Evolutionary conservation across 1,284 basidiomycete genomes (phyloP), one percentile per base, ranked within the genome.

Genomic region (Ganoderma resinaceum): DNA sequence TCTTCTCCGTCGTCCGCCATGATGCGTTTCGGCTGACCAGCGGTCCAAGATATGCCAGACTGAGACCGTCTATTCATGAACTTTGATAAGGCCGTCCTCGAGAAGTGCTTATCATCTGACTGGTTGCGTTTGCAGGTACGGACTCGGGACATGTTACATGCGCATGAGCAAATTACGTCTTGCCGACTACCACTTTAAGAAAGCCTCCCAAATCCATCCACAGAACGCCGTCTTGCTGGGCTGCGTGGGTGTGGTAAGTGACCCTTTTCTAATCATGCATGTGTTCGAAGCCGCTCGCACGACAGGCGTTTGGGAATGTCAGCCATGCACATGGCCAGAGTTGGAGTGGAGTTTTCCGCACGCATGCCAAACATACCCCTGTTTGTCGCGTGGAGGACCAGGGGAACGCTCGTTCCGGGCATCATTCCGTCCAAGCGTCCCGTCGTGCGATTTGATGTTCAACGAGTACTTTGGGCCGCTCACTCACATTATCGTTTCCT

Each of bases 171-270:
- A 96, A 83, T 84, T 93, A 72, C 89, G 93, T 64, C 85, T 96
- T 70, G 96, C 96, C 46, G 95, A 98, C 79, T 98, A 96, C 82
- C 96, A 98, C 82, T 98, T 95, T 83, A 88, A 93, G 73, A 92
- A 92, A 78, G 96, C 97, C 3, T 86, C 91, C 42, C 89, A 94
- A 75, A 96, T 98, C 78, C 95, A 98, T 80, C 94, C 95, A 57
- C 88, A 90, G 73, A 98, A 97, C 80, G 94, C 95, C 26, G 95
- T 98, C 26, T 83, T 98, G 71, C 82, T 96, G 67, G 95, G 94
- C 76, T 96, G 94, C 81, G 91, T 97, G 76, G 95, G 94, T 63
- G 92, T 94, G 90, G 95, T 96, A 74, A 82, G 90, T 88, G 37
- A 42, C 37, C 37, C 55, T 64, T 66, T 60, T 40, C 18, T 49